Evolutionary conservation across 1,139 yeast species (phyloP).

Genomic region (Hyphopichia buzzinii): DNA sequence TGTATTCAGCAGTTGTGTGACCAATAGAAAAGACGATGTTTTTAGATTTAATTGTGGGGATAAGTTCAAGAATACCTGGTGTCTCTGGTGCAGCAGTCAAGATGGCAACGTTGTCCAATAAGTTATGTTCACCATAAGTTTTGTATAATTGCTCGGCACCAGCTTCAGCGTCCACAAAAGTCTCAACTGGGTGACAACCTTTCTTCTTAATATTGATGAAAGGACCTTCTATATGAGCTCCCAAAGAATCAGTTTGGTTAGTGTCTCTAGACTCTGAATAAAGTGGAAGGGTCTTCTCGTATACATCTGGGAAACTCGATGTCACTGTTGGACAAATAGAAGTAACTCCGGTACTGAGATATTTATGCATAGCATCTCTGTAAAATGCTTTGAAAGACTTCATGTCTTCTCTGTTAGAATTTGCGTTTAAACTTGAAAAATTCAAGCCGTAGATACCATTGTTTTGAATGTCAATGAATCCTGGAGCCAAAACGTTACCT

Average conservation of each 20-base stretch:
- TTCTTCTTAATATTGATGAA: slow-evolving; percentile 54
- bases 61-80: slow-evolving; percentile 50
- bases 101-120: slow-evolving; percentile 45
- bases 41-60: slow-evolving; percentile 37
- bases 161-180: slow-evolving; percentile 48
- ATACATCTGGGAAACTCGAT: slow-evolving; percentile 53
- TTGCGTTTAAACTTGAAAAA: slow-evolving; percentile 41
- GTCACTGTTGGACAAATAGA: slow-evolving; percentile 62
- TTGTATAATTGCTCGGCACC: slow-evolving; percentile 36
- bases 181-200: slow-evolving; percentile 62
- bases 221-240: slow-evolving; percentile 69
- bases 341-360: slow-evolving; percentile 57
- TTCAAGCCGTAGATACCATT: slow-evolving; percentile 64
- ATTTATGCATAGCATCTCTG: slow-evolving; percentile 47
- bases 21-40: slow-evolving; percentile 53
- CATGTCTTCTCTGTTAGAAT: slow-evolving; percentile 36
- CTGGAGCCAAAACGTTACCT: slow-evolving; percentile 55
- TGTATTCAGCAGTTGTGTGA: slow-evolving; percentile 52
- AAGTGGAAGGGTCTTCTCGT: slow-evolving; percentile 49
- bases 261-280: slow-evolving; percentile 35
- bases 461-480: slow-evolving; percentile 60
- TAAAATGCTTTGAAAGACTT: slow-evolving; percentile 30
- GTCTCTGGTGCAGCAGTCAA: slow-evolving; percentile 66
- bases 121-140: slow-evolving; percentile 41
- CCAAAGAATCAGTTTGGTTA: slow-evolving; percentile 51